Base-by-base conservation (phyloP, 768 basidiomycete species). In the Crassisporium funariophilum region DNA sequence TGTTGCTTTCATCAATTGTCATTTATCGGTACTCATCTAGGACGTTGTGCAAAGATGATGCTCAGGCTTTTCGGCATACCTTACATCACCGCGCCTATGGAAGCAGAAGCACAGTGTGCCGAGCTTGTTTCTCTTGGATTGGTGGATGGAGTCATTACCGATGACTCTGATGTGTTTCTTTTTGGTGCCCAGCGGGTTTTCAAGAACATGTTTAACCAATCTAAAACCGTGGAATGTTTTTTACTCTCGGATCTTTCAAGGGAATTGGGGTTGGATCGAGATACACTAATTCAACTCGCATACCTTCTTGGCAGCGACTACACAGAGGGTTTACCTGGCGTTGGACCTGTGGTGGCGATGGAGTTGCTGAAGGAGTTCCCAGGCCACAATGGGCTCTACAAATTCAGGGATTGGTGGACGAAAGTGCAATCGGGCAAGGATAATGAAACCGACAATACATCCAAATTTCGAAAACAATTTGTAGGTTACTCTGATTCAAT, bases 161-260 rank as follows among this genome's bases (percentile, higher is more conserved):
- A 99, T 64, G 97, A 99, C 66, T 97, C 93, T 4, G 97, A 99
- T 61, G 94, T 98, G 39, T 99, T 99, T 69, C 84, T 99, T 39
- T 99, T 99, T 56, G 97, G 97, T 23, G 95, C 92, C 17, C 69
- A 80, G 54, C 86, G 93, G n/a, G 91, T 98, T 15, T 97, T 89
- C 78, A 97, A 95, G 70, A 98, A 99, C 65, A 95, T 99, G 89
- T 99, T 99, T 74, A 98, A 98, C 64, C 95, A 98, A 67, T 89
- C 91, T 38, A 98, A 98, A 74, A 98, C 94, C 3, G 97, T 98
- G 44, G 97, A 99, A 67, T 94, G 93, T 62, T 99, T 97, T 74
- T 72, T 97, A 25, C 70, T 83, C 2, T 67, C 81, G 4, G 97
- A 99, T 62, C 78, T 98, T 39, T 78, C 78, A 29, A 79, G 94